Percentiles rank a stretch among this genome's conserved stretches.
Conservation (phyloP, 495 filamentous ascomycete species). For the Neurospora sp. region DNA sequence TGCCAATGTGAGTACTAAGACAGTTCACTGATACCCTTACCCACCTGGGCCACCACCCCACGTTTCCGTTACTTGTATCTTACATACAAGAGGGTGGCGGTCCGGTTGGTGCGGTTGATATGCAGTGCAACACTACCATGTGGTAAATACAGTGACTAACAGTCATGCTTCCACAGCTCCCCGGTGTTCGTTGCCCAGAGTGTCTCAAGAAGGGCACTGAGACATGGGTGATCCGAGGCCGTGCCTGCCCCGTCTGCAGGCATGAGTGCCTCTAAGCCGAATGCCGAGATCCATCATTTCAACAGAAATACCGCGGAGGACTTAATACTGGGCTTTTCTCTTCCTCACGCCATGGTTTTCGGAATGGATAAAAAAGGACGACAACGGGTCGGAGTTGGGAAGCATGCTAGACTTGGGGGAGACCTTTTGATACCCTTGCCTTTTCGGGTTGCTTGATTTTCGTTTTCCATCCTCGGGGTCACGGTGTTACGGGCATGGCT, state of each 20-base stretch:
- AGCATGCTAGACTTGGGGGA: neutral
- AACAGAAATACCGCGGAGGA: neutral
- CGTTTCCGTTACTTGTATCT: neutral
- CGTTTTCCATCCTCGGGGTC: neutral
- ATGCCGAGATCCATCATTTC: neutral
- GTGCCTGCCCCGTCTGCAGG: conserved; percentile 25
- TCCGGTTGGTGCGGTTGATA: neutral
- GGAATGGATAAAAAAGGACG: neutral
- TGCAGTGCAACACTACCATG: conserved; percentile 3
- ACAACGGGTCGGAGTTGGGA: neutral
- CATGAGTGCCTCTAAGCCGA: conserved; percentile 15
- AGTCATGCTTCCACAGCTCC: conserved; percentile 7
- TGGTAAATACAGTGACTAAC: conserved; percentile 7
- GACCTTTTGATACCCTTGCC: neutral
- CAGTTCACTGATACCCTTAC: neutral
- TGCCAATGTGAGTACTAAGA: neutral
- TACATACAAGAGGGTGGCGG: neutral
- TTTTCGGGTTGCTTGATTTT: neutral
- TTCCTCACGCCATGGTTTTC: neutral
- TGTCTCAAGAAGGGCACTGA: conserved; percentile 29
- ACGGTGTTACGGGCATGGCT: neutral
- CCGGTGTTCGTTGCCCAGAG: conserved; percentile 26
- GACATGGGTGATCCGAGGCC: conserved; percentile 33
- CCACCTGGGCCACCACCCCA: neutral
- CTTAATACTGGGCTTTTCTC: neutral